Conservation (phyloP, 2,329 filamentous ascomycete species). For the Phaeosphaeria sp. region DNA sequence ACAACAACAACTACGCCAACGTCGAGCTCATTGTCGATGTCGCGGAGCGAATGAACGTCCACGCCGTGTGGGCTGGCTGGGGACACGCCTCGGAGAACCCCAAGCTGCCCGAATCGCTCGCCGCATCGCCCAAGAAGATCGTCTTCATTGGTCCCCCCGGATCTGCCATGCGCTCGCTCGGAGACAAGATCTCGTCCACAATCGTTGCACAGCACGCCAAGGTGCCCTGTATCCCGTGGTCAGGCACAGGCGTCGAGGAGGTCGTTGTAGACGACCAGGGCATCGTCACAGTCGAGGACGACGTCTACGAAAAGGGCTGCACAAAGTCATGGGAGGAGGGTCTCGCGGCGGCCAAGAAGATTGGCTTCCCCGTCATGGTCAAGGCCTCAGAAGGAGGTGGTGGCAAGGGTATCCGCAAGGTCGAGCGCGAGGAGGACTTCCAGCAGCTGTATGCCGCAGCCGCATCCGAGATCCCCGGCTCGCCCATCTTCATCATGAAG, state of each 20-base stretch:
- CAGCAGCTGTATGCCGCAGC: constrained; percentile 90
- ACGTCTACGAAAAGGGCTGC: constrained; percentile 88
- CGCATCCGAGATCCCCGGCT: constrained; percentile 95
- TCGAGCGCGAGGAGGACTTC: constrained; percentile 83
- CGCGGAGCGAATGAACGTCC: constrained; percentile 97
- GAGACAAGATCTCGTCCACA: constrained; percentile 99
- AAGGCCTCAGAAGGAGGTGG: constrained; percentile 99
- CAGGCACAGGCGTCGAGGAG: constrained; percentile 85
- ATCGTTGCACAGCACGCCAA: constrained; percentile 97
- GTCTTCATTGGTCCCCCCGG: constrained; percentile 98
- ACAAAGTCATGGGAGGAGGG: constrained; percentile 90
- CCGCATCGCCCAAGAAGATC: constrained; percentile 96
- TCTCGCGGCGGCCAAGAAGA: constrained; percentile 82
- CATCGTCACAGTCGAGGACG: constrained; percentile 89
- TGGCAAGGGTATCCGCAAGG: constrained; percentile 99
- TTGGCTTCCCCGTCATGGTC: constrained; percentile 99
- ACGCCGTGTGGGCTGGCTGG: constrained; percentile 98
- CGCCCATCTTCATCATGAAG: constrained; percentile 99
- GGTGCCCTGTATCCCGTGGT: constrained; percentile 99
- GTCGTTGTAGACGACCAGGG: constrained; percentile 80
- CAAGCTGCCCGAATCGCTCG: constrained; percentile 92
- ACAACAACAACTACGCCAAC: constrained; percentile 99
- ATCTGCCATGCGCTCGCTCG: constrained; percentile 97
- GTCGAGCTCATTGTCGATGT: constrained; percentile 99
- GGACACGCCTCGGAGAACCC: constrained; percentile 99